Base-by-base conservation (phyloP, 208 protist species). In the Leptomonas pyrrhocoris region DNA sequence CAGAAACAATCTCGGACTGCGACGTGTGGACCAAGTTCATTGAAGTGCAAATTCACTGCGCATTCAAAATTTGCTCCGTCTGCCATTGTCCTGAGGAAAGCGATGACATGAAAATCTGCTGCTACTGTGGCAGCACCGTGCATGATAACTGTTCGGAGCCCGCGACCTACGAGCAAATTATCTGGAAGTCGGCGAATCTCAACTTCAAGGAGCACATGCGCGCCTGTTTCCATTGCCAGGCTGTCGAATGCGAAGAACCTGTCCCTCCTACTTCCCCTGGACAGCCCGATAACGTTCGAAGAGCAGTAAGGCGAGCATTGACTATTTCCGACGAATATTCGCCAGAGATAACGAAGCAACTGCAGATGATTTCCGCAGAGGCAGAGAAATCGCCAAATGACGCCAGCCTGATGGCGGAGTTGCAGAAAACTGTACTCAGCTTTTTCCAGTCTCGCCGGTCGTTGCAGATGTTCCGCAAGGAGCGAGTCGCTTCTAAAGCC, bases 71-170 rank as follows among this genome's bases (percentile, higher is more conserved):
- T 9, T 95, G 89, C 56, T 54, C 71, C 19, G 59, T 93, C 16
- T 95, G 89, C 49, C 64, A 73, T 38, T 38, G 57, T 9, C 86
- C 86, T 23, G 86, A 95, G 38, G 86, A 72, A 4, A 88, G 85
- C 43, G 74, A 80, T 30, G 89, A 93, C 63, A 82, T 93, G 79
- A 85, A 80, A 51, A 55, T 95, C 1, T 95, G 89, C 53, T 95
- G 86, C 61, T 93, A 91, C 63, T 95, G 89, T 58, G 86, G 80
- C 2, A 57, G 48, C 21, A 88, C 82, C 19, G 81, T 95, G 3
- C 89, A 95, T 45, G 31, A 38, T 0, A 51, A 28, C 0, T 95
- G 89, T 60, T 95, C 89, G 8, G 77, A 72, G 28, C 57, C 61
- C 19, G 79, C 86, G 3, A 68, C 72, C 3, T 28, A 38, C 0